These are phyloP conservation scores for Agaricus sinodeliciosus DNA, from an alignment of 768 basidiomycete genomes.

Conservation along the genomic window DNA sequence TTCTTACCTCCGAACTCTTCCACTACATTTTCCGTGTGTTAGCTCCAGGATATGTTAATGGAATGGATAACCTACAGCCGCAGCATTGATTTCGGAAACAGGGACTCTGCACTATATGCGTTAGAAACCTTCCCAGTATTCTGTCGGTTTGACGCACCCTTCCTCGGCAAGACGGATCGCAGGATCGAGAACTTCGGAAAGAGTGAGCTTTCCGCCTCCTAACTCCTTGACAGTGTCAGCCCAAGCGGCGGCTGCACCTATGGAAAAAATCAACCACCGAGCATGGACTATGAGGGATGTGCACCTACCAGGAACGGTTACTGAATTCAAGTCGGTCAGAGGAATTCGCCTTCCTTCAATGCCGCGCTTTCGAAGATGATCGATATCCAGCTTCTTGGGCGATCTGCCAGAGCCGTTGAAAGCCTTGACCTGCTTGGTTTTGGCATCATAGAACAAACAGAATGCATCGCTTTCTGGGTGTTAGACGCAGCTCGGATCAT, in stretches of 20 bases:
- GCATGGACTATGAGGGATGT: not conserved
- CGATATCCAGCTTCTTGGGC: constrained; percentile 72
- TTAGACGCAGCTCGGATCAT: not conserved
- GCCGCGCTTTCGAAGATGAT: constrained; percentile 65
- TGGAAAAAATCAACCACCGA: not conserved
- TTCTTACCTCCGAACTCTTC: constrained; percentile 47
- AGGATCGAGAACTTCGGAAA: constrained; percentile 74
- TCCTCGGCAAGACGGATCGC: constrained; percentile 90
- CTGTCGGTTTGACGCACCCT: constrained; percentile 45
- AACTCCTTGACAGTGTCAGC: constrained; percentile 79
- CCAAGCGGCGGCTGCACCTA: constrained; percentile 94
- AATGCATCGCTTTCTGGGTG: constrained; percentile 66
- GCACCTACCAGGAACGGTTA: constrained; percentile 68
- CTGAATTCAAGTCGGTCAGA: constrained; percentile 76
- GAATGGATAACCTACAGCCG: constrained; percentile 31
- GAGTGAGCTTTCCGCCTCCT: constrained; percentile 62
- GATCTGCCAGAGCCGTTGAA: constrained; percentile 91
- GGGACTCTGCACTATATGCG: constrained; percentile 52
- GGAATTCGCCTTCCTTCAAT: constrained; percentile 65
- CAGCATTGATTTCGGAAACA: constrained; percentile 76
- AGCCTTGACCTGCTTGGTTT: constrained; percentile 74
- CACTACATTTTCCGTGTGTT: constrained; percentile 29
- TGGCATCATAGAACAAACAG: constrained; percentile 87
- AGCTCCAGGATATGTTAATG: not conserved
- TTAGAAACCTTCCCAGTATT: not conserved